Evolutionary conservation across 1,284 basidiomycete genomes (phyloP).

Genomic region (Schizophyllum amplum): DNA sequence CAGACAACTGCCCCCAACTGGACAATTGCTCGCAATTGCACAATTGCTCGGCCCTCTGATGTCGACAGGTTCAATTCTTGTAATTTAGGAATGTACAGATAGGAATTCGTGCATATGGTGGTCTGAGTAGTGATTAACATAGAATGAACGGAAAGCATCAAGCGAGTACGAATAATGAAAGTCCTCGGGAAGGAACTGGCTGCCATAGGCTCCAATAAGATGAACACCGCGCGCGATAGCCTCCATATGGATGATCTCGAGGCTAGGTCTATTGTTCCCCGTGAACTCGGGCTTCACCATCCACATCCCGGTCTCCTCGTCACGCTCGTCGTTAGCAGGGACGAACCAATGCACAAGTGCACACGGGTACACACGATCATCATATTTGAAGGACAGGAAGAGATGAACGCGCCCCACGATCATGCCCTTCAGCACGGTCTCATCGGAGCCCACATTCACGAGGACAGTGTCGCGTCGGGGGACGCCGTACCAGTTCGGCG

Average conservation of each 20-base stretch:
- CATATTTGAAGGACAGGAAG: constrained; percentile 19
- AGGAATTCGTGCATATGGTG: constrained; percentile 8
- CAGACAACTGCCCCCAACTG: no score
- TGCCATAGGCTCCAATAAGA: no score
- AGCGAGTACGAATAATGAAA: constrained; percentile 1
- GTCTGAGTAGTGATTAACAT: constrained; percentile 10
- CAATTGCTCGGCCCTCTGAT: no score
- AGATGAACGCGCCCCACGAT: constrained; percentile 12
- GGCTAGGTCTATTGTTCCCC: no score
- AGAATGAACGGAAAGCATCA: constrained; percentile 3
- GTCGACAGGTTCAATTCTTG: no score
- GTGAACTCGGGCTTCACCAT: constrained; percentile 10
- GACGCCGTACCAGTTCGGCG: constrained; percentile 12
- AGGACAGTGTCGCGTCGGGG: constrained; percentile 17
- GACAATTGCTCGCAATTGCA: no score
- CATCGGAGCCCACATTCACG: constrained; percentile 9
- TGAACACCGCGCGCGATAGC: no score
- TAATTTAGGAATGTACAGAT: no score
- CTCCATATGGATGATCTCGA: no score
- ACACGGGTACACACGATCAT: constrained; percentile 8
- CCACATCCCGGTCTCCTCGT: constrained; percentile 19
- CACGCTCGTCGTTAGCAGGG: constrained; percentile 3
- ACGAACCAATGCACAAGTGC: constrained; percentile 17
- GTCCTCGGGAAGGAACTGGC: not conserved
- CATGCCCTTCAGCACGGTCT: constrained; percentile 12